Evolutionary conservation across 805 yeast genomes (phyloP), one percentile per base, ranked within the genome.

Genomic region (Nakazawaea pomicola): DNA sequence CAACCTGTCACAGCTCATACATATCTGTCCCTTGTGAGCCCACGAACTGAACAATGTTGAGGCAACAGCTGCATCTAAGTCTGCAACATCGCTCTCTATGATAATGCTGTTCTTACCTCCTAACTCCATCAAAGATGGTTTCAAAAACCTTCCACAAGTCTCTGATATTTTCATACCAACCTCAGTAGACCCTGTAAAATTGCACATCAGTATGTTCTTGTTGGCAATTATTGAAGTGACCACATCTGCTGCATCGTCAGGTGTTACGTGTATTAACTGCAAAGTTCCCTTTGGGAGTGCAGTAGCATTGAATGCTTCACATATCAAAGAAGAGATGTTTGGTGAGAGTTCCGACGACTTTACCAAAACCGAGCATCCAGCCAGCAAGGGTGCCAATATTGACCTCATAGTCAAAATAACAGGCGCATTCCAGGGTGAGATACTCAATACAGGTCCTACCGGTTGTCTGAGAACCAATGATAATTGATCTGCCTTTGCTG

Each of bases 341-440:
- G 75, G 64, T 3, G 72, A 55, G 40, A 61, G 55, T 34, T 70
- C 74, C 12, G 68, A 55, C 1, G 72, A 55, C 43, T 69, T 70
- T 28, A 61, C 44, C 15, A 70, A 51, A 10, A 71, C 75, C 0
- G 74, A 68, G 45, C 75, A 69, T 1, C 76, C 76, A 10, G 76
- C 76, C 30, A 68, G 68, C 41, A 71, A 53, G 2, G 76, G 76
- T 5, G 70, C 68, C 14, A 58, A 46, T 3, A 71, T 57, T 2
- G 71, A 55, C 41, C 76, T 55, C 12, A 60, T 57, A 11, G 64
- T 53, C 25, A 71, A 52, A 12, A 68, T 56, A 0, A 63, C 64
- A 1, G 77, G 74, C 1, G 73, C 75, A 52, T 71, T 71, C 76
- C 76, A 71, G 0, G 77, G 68, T 2, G 74, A 58, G 2, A 71